Evolutionary conservation across 768 basidiomycete species (phyloP), one percentile per base, ranked within the genome.

Genomic region (Lanmaoa pseudosensibilis): DNA sequence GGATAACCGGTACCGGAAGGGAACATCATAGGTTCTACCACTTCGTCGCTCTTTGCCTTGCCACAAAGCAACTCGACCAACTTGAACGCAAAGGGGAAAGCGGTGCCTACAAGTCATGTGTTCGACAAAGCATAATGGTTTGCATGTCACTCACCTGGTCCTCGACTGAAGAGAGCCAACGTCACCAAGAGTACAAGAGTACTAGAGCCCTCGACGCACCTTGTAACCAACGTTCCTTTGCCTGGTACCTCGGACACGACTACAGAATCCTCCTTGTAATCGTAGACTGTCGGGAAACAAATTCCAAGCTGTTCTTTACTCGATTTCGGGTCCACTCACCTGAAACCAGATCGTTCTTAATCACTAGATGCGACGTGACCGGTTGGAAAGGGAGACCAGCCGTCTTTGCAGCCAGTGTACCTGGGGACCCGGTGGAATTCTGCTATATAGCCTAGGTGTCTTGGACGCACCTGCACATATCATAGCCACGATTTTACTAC

Each of bases 81-180:
- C n/a, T 84, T 85, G 52, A 92, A 75, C 2, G 88, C 88, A 60
- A 93, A 92, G 2, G 84, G 83, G 65, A 93, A 92, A 0, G 83
- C 74, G 4, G 90, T 91, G 12, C 90, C 90, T 85, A 60, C 21
- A 13, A 36, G 15, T 23, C 39, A 30, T 21, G 19, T 11, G 18
- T 33, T 51, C 21, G 37, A 44, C 30, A 39, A 23, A 0, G 44
- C 33, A 27, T 2, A 2, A 0, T 34, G 32, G n/a, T 34, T 11
- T 8, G 19, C 33, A 41, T 27, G 9, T n/a, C 7, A 12, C 76
- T 65, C 64, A 83, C 87, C 88, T 63, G 87, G 88, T 3, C 89
- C 89, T 33, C 88, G 88, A 66, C 87, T 90, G 55, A 5, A 43
- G n/a, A 36, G 32, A 21, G 8, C 12, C 49, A 21, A 27, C n/a